A percentile compares a stretch with the other conserved stretches of the same genome.
Conservation (phyloP, 768 basidiomycete species). For the Serendipita sp. region DNA sequence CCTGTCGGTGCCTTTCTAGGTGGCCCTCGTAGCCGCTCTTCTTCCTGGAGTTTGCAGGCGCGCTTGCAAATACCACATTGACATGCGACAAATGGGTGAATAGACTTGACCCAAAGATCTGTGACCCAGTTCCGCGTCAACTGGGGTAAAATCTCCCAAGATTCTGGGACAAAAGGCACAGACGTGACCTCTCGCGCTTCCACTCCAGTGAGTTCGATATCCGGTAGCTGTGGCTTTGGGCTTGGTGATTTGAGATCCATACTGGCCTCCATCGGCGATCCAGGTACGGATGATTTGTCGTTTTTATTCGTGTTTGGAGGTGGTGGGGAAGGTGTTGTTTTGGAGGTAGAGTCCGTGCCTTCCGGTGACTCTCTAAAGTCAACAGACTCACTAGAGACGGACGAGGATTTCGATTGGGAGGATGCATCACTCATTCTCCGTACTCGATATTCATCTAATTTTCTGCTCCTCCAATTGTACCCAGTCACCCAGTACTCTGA, state of each 20-base stretch:
- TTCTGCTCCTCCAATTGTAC: slow-evolving; percentile 1
- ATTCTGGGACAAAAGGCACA: background rate
- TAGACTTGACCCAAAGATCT: background rate
- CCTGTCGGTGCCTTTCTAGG: background rate
- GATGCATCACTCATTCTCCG: background rate
- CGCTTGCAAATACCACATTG: slow-evolving; percentile 5
- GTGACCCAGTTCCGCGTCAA: background rate
- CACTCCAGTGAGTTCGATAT: background rate
- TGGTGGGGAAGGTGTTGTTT: background rate
- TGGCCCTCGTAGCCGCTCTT: background rate
- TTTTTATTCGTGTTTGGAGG: background rate
- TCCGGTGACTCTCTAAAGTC: background rate
- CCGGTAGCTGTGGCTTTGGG: background rate
- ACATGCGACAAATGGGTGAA: background rate
- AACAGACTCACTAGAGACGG: background rate
- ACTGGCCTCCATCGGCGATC: background rate
- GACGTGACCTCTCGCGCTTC: background rate
- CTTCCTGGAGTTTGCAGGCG: background rate
- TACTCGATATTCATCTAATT: background rate
- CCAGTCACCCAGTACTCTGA: background rate
- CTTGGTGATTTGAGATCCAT: background rate
- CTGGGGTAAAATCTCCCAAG: background rate
- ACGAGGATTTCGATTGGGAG: background rate
- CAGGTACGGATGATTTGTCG: background rate
- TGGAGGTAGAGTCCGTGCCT: background rate